Conservation (phyloP, 306 rosid genomes). For the Hippophae gyantsensis region DNA sequence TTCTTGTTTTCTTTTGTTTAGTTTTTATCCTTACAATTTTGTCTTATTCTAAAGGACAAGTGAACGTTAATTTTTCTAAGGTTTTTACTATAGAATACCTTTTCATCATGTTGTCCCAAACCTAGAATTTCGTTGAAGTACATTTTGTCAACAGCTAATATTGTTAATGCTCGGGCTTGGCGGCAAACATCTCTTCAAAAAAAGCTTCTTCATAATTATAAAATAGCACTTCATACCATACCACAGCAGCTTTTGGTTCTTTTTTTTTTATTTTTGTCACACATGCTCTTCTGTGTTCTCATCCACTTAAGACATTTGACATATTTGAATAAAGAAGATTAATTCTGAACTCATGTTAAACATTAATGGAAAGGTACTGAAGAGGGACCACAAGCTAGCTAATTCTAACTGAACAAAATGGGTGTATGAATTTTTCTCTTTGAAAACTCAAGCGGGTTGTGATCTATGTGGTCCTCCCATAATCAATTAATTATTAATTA, state of each 20-base stretch:
- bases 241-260: no score
- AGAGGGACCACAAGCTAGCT: slow-evolving; percentile 45
- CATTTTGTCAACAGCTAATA: slow-evolving; percentile 40
- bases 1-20: no score
- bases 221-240: no score
- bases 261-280: no score
- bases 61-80: slow-evolving; percentile 12
- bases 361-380: not conserved
- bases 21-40: no score
- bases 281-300: not conserved
- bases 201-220: not conserved
- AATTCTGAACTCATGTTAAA: slow-evolving; percentile 7
- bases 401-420: not conserved
- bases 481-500: no score
- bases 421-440: slow-evolving; percentile 19
- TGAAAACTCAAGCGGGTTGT: slow-evolving; percentile 16
- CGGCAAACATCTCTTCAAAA: slow-evolving; percentile 26
- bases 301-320: slow-evolving; percentile 17
- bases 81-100: slow-evolving; percentile 15
- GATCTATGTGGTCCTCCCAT: slow-evolving; percentile 37
- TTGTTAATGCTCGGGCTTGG: slow-evolving; percentile 15
- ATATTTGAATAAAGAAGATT: slow-evolving; percentile 8
- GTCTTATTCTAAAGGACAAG: not conserved
- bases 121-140: slow-evolving; percentile 22
- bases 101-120: slow-evolving; percentile 39